Base-by-base conservation (phyloP, 306 rosid genomes). In the Echinosophora koreensis region DNA sequence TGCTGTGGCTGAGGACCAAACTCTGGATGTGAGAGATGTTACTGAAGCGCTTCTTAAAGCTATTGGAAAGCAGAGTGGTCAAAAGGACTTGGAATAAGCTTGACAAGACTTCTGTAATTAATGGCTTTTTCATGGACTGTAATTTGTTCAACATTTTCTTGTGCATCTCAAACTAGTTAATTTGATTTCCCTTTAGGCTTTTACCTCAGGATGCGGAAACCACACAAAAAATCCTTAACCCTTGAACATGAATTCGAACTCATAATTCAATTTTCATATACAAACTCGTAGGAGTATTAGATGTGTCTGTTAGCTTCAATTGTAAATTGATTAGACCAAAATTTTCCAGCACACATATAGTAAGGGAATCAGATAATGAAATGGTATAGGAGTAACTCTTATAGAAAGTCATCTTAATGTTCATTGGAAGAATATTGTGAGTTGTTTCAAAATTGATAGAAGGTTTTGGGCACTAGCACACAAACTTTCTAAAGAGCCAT, bases 1-100 rank as follows among this genome's bases (percentile, higher is more conserved):
- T 83, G 91, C 76, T 71, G 88, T 76, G n/a, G 82, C 90, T 67
- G 87, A 79, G 77, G 83, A 83, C 74, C 73, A 81, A 50, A 57
- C 46, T 15, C 58, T 84, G 76, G 87, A 83, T 55, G 86, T 82
- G 28, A 86, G 59, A 58, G 77, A 86, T 55, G 79, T 91, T 1
- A 86, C 82, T 2, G 74, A 82, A 76, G 84, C 81, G 13, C 81
- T 94, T 38, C 56, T 68, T 10, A 76, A 69, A 71, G 96, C 94
- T 10, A 87, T 82, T 69, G 83, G 83, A 30, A 67, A 75, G 55
- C 74, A 69, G 18, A 71, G 59, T 47, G 77, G 18, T 10, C 74
- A 56, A 41, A 39, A 55, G 61, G 61, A 49, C 8, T n/a, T 50
- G 27, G 27, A 22, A 79, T 13, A 67, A 56, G 73, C 28, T 52